A percentile compares a stretch with the other conserved stretches of the same genome.
phyloP scores from a whole-genome alignment of 2,329 filamentous ascomycete genomes.

The Verticillium dahliae region DNA sequence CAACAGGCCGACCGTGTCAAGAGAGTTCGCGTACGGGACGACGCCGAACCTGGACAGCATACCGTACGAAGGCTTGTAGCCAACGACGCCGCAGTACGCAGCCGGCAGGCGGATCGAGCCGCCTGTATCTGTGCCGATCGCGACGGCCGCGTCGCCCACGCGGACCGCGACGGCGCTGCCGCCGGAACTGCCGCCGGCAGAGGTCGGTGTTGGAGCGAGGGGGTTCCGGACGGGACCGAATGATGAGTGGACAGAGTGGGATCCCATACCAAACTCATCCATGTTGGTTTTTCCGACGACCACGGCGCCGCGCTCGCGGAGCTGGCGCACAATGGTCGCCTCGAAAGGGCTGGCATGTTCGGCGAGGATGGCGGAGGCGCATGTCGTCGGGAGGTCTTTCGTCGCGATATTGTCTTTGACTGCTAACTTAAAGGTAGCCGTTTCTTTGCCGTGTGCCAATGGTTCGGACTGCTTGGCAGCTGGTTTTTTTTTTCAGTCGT shows the following conservation, averaged over 20 bases:
- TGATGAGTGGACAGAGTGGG: slow-evolving; percentile 66
- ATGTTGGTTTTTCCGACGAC: slow-evolving; percentile 81
- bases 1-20: slow-evolving; percentile 83
- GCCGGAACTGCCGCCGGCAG: slow-evolving; percentile 85
- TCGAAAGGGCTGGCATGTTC: slow-evolving; percentile 70
- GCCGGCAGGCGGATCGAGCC: slow-evolving; percentile 83
- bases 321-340: slow-evolving; percentile 68
- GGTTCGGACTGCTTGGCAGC: not conserved
- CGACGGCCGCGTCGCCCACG: not conserved
- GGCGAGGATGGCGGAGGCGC: slow-evolving; percentile 69
- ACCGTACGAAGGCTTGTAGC: slow-evolving; percentile 90
- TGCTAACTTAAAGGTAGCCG: slow-evolving; percentile 40
- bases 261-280: slow-evolving; percentile 96
- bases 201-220: slow-evolving; percentile 36
- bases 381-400: slow-evolving; percentile 64
- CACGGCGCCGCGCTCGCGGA: slow-evolving; percentile 55
- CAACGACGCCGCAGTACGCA: slow-evolving; percentile 75
- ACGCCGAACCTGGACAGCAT: slow-evolving; percentile 81
- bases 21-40: slow-evolving; percentile 84
- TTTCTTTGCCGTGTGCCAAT: not conserved
- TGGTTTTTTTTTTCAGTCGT: not conserved
- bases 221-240: slow-evolving; percentile 58
- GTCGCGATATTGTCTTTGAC: slow-evolving; percentile 77
- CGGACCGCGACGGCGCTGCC: slow-evolving; percentile 81
- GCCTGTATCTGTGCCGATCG: slow-evolving; percentile 48